Percentiles rank a stretch among this genome's conserved stretches.
phyloP scores from a whole-genome alignment of 2,329 filamentous ascomycete genomes.

The Fusarium abutilonis region DNA sequence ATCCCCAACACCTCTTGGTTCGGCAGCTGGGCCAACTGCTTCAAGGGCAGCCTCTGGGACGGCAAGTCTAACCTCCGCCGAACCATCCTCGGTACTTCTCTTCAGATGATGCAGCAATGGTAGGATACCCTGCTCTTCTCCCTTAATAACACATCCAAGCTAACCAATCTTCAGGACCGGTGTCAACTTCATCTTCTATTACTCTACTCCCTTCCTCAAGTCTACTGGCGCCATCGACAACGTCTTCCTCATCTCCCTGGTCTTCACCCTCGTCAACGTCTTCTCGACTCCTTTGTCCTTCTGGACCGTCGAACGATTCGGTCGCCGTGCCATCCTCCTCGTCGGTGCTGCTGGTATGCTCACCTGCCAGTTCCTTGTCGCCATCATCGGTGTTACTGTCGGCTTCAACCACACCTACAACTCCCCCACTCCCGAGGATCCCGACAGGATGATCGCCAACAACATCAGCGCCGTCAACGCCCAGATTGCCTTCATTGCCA shows the following conservation, averaged over 20 bases:
- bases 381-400: constrained; percentile 74
- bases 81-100: constrained; percentile 71
- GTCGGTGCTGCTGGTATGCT: constrained; percentile 84
- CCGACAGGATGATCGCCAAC: constrained; percentile 55
- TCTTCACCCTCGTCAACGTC: constrained; percentile 91
- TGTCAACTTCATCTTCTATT: constrained; percentile 94
- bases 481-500: constrained; percentile 87
- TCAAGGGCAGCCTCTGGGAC: constrained; percentile 47
- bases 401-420: constrained; percentile 62
- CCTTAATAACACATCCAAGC: neutral
- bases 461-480: constrained; percentile 63
- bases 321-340: constrained; percentile 82
- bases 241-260: constrained; percentile 82
- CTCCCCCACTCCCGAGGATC: constrained; percentile 53
- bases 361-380: constrained; percentile 86
- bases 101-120: constrained; percentile 85
- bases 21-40: constrained; percentile 38
- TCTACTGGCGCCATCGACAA: constrained; percentile 79
- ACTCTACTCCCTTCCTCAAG: constrained; percentile 85
- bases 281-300: constrained; percentile 87
- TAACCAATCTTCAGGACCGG: constrained; percentile 67
- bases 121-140: constrained; percentile 8
- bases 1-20: constrained; percentile 26
- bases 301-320: constrained; percentile 83
- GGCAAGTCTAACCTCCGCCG: constrained; percentile 53